Evolutionary conservation across 306 rosid species (phyloP), one percentile per base, ranked within the genome.

Genomic region (Sphenostylis stenocarpa): DNA sequence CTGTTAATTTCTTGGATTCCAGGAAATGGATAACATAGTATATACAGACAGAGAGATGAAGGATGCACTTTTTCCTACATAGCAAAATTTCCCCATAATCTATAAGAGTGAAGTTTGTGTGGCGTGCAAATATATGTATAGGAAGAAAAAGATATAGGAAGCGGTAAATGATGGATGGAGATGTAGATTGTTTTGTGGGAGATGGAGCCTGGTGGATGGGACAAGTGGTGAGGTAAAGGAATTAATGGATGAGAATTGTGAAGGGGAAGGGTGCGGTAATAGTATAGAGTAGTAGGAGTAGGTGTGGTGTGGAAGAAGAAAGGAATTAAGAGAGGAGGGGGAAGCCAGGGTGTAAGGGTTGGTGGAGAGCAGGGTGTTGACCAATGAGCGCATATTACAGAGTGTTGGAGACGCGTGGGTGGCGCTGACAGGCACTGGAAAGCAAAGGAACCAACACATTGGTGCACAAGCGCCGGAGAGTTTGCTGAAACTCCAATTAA

Each of bases 391-490:
- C 76, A 68, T 43, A 68, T 57, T 78, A 38, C 55, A 69, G 62
- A 24, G 70, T 15, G 81, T 8, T 28, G 55, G 57, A 55, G 75
- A 80, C 70, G 84, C 84, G 84, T 65, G 84, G 70, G 52, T 45
- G 15, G 57, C 66, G 88, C 90, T 88, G 94, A 89, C 90, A 87
- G 47, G 78, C 14, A 65, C 3, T 13, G 24, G 48, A 74, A 45
- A 62, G 72, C 63, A 63, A 20, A 24, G 14, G 52, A 47, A 38
- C 13, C 43, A 16, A 45, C n/a, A 45, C 3, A 31, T 41, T 20
- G 38, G 19, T 13, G 64, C 64, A 60, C 2, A 60, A 33, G 49
- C 70, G 51, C 70, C 70, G 70, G 70, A 65, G 70, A 65, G 33
- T 65, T 65, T 65, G 51, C 70, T 39, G 70, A 39, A 65, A 65